A percentile compares a stretch with the other conserved stretches of the same genome.
Conservation (phyloP, 2,329 filamentous ascomycete species). For the Arthrinium puccinioides region DNA sequence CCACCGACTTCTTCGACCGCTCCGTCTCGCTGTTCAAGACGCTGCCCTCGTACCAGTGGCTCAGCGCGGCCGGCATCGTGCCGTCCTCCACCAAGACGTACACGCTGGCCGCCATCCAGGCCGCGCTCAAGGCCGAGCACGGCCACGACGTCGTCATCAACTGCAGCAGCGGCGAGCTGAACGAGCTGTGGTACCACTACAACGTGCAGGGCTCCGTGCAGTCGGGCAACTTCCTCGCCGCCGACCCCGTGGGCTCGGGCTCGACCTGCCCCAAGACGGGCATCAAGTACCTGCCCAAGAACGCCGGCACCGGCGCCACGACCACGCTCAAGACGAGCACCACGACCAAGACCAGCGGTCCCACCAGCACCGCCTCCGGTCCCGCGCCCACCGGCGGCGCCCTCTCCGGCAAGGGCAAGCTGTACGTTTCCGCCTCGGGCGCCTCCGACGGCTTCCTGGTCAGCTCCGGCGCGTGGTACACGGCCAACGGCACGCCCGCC, state of each 20-base stretch:
- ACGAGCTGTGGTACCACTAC: conserved; percentile 57
- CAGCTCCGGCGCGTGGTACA: conserved; percentile 2
- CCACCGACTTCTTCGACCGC: conserved; percentile 61
- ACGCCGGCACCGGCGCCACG: conserved; percentile 3
- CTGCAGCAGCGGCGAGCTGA: conserved; percentile 40
- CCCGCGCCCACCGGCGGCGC: neutral
- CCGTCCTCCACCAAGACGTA: conserved; percentile 51
- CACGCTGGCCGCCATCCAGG: conserved; percentile 48
- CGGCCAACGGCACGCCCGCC: neutral
- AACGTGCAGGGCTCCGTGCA: conserved; percentile 52
- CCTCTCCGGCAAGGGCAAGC: conserved; percentile 1
- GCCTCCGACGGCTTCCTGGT: neutral
- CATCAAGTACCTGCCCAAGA: conserved; percentile 15
- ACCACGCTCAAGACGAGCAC: neutral
- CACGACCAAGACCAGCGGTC: neutral
- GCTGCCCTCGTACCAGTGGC: conserved; percentile 56
- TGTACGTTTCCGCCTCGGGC: neutral
- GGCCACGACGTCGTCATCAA: conserved; percentile 51
- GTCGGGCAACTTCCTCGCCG: conserved; percentile 43
- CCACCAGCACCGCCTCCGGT: neutral
- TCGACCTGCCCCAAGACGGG: conserved; percentile 10
- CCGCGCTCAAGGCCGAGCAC: conserved; percentile 43
- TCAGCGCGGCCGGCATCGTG: conserved; percentile 53
- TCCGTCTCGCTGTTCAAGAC: conserved; percentile 59
- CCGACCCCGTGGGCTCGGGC: neutral